These are phyloP conservation scores for Acarospora socialis DNA, from an alignment of 2,329 filamentous ascomycete species.

Conservation along the genomic window DNA sequence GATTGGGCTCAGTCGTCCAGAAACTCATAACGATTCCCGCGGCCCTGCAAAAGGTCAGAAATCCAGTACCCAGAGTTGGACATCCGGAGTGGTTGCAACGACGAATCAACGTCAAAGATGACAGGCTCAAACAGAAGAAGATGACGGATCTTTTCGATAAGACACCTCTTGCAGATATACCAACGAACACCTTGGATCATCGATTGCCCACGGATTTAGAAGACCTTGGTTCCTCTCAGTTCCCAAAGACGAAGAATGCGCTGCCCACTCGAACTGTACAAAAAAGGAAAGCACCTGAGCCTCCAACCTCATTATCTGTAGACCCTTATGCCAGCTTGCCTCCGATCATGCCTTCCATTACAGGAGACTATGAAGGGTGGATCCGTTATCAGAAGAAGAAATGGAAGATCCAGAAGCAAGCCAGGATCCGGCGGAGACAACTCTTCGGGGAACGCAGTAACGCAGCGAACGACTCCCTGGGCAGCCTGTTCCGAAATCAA, in stretches of 20 bases:
- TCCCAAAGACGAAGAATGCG: conserved; percentile 45
- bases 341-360: conserved; percentile 67
- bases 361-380: conserved; percentile 76
- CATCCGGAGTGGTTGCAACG: conserved; percentile 96
- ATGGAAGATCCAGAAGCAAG: conserved; percentile 95
- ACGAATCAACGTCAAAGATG: conserved; percentile 86
- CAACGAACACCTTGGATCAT: conserved; percentile 47
- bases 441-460: conserved; percentile 75
- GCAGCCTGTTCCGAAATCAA: conserved; percentile 74
- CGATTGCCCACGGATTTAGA: conserved; percentile 56
- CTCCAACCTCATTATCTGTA: conserved; percentile 42
- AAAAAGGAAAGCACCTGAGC: conserved; percentile 62
- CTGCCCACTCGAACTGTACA: conserved; percentile 42
- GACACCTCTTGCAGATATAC: conserved; percentile 54
- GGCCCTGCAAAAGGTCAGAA: conserved; percentile 83
- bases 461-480: conserved; percentile 45
- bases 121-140: conserved; percentile 97
- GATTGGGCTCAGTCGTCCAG: conserved; percentile 91
- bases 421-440: conserved; percentile 69
- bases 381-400: conserved; percentile 94
- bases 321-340: conserved; percentile 78
- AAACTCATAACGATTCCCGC: conserved; percentile 98
- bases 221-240: conserved; percentile 58
- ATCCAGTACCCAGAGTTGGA: conserved; percentile 81
- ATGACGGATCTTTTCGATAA: conserved; percentile 77